Evolutionary conservation across 2,329 filamentous ascomycete species (phyloP), one percentile per base, ranked within the genome.

Genomic region (Botrytis tulipae): DNA sequence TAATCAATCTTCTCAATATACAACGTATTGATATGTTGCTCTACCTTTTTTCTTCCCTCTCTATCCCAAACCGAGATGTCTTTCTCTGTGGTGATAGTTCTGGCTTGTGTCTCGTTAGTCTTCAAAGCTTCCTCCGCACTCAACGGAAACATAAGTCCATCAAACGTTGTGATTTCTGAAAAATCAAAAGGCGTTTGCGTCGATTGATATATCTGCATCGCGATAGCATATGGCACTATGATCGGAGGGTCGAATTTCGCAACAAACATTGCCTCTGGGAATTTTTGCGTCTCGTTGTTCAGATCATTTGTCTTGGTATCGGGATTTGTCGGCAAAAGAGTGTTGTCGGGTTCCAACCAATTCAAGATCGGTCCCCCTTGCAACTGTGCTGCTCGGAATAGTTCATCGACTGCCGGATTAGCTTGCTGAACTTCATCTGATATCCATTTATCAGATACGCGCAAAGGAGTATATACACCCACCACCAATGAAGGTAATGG

Each of bases 241-340:
- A 97, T 83, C 0, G 93, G 92, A 2, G 93, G 93, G 73, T 93
- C 89, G 70, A 96, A 90, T 18, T 87, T 89, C 3, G 92, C 92
- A 61, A 91, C 88, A 81, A 96, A 96, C 76, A 91, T 89, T 74
- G 93, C 89, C 70, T 93, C 89, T 6, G 92, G 91, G 7, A 92
- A 85, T 75, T 89, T 89, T 74, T 84, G 81, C n/a, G 86, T 84
- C 48, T 90, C 83, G 68, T 88, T 82, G 61, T 87, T 85, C 82
- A 90, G 88, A 12, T 86, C 84, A 73, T 88, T 83, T 78, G 83
- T 86, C 75, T 82, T 84, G 63, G 85, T 82, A 25, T 79, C 79
- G 25, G 85, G 81, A 25, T 78, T 79, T 35, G 75, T 72, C 83
- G 86, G 78, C 20, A 92, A 79, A 42, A 91, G 85, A 1, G 89